A percentile compares a stretch with the other conserved stretches of the same genome.
These are phyloP conservation scores for Leptographium wingfieldii DNA, from an alignment of 2,329 filamentous ascomycete species.

Conservation along the genomic window DNA sequence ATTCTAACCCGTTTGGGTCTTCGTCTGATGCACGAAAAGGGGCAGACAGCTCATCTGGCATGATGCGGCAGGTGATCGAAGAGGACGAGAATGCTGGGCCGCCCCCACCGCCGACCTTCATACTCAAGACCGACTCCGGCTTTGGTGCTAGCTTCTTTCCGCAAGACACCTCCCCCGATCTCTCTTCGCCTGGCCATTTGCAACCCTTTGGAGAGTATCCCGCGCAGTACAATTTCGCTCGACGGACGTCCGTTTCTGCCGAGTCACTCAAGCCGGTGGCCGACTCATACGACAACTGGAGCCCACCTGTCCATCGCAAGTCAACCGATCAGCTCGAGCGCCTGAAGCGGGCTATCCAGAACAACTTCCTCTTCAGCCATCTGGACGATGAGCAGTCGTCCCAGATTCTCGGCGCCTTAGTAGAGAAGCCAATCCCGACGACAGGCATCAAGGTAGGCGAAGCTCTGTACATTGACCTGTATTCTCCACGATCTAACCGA, in stretches of 20 bases:
- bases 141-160: slow-evolving; percentile 2
- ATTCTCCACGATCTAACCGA: neutral
- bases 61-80: slow-evolving; percentile 52
- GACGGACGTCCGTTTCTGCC: slow-evolving; percentile 90
- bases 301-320: slow-evolving; percentile 76
- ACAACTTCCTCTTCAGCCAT: slow-evolving; percentile 89
- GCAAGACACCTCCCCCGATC: slow-evolving; percentile 1
- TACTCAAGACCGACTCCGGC: neutral
- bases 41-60: slow-evolving; percentile 6
- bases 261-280: slow-evolving; percentile 88
- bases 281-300: slow-evolving; percentile 78
- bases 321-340: slow-evolving; percentile 66
- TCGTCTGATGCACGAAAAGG: slow-evolving; percentile 20
- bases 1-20: slow-evolving; percentile 59
- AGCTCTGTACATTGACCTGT: no score
- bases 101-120: slow-evolving; percentile 39
- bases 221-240: slow-evolving; percentile 83
- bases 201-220: slow-evolving; percentile 60
- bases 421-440: slow-evolving; percentile 90
- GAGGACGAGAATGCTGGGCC: slow-evolving; percentile 70
- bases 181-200: slow-evolving; percentile 36
- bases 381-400: slow-evolving; percentile 85
- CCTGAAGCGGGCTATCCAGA: slow-evolving; percentile 67
- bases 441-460: slow-evolving; percentile 64
- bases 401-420: slow-evolving; percentile 78